phyloP scores from a whole-genome alignment of 192 early-diverging fungal species.

The Umbelopsis sp. region DNA sequence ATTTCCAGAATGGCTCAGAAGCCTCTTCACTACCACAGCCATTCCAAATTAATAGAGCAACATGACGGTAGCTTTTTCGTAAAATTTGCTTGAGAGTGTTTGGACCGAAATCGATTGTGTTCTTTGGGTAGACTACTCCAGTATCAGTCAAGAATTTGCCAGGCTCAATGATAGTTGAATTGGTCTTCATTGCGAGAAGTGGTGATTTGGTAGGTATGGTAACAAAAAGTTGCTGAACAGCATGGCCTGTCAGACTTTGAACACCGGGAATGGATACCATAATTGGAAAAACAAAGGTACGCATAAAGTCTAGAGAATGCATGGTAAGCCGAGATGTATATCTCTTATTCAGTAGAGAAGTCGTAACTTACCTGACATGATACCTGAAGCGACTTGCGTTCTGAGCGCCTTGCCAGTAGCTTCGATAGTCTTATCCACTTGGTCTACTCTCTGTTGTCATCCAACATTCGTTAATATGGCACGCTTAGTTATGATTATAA shows the following conservation, averaged over 20 bases:
- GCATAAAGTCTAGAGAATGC: neutral
- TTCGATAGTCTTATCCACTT: constrained; percentile 6
- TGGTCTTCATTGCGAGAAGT: neutral
- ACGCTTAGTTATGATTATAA: neutral
- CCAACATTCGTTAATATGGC: neutral
- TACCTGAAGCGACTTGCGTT: neutral
- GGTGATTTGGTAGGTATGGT: neutral
- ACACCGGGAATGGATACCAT: neutral
- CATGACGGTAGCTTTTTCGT: neutral
- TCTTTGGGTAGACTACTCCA: neutral
- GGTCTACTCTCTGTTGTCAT: constrained; percentile 14
- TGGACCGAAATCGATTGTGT: neutral
- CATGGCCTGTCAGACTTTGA: neutral
- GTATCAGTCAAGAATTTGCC: constrained; percentile 5
- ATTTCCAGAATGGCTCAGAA: constrained; percentile 3
- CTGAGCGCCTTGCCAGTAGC: neutral
- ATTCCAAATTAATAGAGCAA: constrained; percentile 4
- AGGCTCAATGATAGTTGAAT: neutral
- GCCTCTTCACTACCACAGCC: neutral
- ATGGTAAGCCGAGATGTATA: neutral
- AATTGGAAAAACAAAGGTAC: neutral
- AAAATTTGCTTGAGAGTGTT: neutral
- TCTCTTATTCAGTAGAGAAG: no score
- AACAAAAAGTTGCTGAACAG: neutral
- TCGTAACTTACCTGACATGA: neutral